Evolutionary conservation across 495 filamentous ascomycete genomes (phyloP).

Genomic region (Podospora conica): DNA sequence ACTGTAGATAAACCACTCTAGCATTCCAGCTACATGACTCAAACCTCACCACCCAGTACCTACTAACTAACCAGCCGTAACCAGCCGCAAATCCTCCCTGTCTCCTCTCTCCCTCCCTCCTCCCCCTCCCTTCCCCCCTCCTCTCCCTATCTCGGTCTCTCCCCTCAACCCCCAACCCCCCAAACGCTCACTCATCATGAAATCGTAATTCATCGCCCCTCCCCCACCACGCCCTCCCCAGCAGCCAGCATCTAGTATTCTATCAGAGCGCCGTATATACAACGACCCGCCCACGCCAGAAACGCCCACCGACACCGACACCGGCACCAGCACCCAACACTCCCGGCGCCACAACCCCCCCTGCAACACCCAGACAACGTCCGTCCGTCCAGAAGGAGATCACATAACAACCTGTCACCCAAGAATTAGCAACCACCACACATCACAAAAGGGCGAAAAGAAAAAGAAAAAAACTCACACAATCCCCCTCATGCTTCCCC

Average conservation of each 20-base stretch:
- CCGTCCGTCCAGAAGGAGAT: background rate
- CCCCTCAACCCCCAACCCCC: background rate
- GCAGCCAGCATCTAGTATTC: background rate
- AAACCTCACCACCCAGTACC: background rate
- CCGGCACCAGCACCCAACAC: background rate
- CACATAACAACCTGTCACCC: constrained; percentile 20
- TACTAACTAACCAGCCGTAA: too few species aligned
- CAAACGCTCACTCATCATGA: background rate
- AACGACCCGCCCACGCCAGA: background rate
- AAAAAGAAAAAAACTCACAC: constrained; percentile 55
- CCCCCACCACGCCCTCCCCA: background rate
- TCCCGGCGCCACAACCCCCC: background rate
- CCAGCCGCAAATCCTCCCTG: background rate
- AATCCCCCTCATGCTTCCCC: constrained; percentile 75
- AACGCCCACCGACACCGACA: too few species aligned
- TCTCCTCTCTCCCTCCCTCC: background rate
- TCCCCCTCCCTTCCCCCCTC: background rate
- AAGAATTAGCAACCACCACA: background rate
- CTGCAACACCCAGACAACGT: background rate
- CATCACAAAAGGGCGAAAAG: background rate
- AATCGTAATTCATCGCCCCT: background rate
- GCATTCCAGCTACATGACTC: background rate
- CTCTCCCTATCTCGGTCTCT: too few species aligned
- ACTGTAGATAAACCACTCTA: too few species aligned
- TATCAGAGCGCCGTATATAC: background rate